Conservation (phyloP, 768 basidiomycete species). For the Pisolithus microcarpus region DNA sequence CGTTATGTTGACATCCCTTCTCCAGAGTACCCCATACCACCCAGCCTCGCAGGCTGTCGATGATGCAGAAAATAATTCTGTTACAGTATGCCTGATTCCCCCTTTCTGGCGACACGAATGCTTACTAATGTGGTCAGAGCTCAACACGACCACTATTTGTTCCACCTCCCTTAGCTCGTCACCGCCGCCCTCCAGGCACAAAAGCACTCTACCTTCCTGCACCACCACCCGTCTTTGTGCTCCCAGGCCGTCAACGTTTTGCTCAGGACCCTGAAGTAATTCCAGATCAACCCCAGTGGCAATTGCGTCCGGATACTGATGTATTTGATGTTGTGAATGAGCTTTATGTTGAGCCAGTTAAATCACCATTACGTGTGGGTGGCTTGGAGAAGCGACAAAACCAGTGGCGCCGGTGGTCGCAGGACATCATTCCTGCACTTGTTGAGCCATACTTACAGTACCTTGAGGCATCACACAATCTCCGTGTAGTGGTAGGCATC, state of each 20-base stretch:
- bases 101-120: no score
- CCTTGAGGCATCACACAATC: neutral
- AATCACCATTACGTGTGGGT: neutral
- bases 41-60: no score
- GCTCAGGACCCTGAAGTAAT: neutral
- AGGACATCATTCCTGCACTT: neutral
- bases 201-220: neutral
- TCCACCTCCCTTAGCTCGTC: neutral
- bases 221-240: neutral
- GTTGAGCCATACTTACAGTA: neutral
- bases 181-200: neutral
- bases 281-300: neutral
- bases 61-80: no score
- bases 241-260: neutral
- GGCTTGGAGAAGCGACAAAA: neutral
- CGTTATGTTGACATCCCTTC: no score
- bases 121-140: no score
- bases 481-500: neutral
- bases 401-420: neutral
- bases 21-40: no score
- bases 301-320: no score
- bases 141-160: neutral
- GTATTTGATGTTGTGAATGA: no score
- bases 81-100: no score
- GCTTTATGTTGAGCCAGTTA: no score